Conservation (phyloP, 495 filamentous ascomycete genomes). For the Viridothelium virens region DNA sequence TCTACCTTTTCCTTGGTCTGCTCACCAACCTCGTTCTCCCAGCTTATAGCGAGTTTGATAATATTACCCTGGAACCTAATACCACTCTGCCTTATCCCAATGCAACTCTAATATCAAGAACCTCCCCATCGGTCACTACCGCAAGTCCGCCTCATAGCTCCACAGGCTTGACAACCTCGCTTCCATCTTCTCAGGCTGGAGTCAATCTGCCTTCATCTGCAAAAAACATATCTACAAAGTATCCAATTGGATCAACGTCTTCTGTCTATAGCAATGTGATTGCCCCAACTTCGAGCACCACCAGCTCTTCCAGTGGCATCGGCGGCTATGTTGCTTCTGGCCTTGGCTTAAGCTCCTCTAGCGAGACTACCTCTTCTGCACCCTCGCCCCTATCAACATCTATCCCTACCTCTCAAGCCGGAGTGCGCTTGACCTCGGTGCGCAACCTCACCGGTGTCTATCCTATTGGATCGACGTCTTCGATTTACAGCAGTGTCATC, state of each 20-base stretch:
- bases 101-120: not conserved
- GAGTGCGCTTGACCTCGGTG: not conserved
- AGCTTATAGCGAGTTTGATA: constrained; percentile 6
- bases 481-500: not conserved
- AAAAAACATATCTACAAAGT: not conserved
- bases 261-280: not conserved
- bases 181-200: not conserved
- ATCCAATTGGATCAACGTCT: not conserved
- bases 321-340: not conserved
- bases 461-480: constrained; percentile 1
- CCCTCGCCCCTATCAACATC: not conserved
- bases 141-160: not conserved
- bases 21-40: not conserved
- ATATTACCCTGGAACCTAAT: not conserved
- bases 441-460: not conserved
- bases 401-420: not conserved
- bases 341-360: not conserved
- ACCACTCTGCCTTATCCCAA: not conserved
- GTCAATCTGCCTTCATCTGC: not conserved
- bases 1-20: not conserved
- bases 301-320: not conserved
- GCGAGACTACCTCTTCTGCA: not conserved
- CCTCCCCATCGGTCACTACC: not conserved
- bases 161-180: not conserved
- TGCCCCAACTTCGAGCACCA: not conserved